phyloP scores from a whole-genome alignment of 108 stramenopile species.

The Parietichytrium sp. region DNA sequence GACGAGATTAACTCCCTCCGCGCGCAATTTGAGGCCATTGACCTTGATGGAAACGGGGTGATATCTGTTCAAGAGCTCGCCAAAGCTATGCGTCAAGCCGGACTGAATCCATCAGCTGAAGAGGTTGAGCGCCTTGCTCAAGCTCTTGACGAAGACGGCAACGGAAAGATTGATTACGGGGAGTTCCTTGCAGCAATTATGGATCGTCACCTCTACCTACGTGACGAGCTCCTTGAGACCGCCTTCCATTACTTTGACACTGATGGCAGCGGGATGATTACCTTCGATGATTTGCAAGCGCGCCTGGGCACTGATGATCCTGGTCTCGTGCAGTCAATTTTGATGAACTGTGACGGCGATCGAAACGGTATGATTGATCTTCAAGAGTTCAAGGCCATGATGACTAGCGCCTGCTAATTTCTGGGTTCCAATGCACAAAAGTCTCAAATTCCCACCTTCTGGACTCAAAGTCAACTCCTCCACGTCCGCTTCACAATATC shows the following conservation, averaged over 20 bases:
- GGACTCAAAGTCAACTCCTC: too few relatives aligned
- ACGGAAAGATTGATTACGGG: conserved; percentile 32
- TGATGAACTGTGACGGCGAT: neutral
- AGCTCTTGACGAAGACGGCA: conserved; percentile 12
- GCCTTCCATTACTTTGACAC: conserved; percentile 22
- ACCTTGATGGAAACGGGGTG: conserved; percentile 18
- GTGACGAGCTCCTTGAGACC: conserved; percentile 28
- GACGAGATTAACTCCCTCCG: conserved; percentile 23
- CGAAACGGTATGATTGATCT: neutral
- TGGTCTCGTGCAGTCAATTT: neutral
- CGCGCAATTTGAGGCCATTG: neutral
- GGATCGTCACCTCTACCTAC: conserved; percentile 38
- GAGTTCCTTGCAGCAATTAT: conserved; percentile 17
- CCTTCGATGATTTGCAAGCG: conserved; percentile 1
- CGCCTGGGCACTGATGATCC: neutral
- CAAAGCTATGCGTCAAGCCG: conserved; percentile 20
- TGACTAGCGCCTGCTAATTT: too few relatives aligned
- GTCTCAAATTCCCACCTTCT: too few relatives aligned
- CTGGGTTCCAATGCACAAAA: too few relatives aligned
- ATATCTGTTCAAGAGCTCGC: neutral
- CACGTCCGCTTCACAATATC: too few relatives aligned
- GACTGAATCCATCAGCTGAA: conserved; percentile 1
- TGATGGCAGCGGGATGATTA: neutral
- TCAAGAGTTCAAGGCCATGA: conserved; percentile 25
- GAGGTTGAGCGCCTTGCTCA: neutral